Base-by-base conservation (phyloP, 1,139 yeast genomes). In the Barnettozyma hawaiiensis region DNA sequence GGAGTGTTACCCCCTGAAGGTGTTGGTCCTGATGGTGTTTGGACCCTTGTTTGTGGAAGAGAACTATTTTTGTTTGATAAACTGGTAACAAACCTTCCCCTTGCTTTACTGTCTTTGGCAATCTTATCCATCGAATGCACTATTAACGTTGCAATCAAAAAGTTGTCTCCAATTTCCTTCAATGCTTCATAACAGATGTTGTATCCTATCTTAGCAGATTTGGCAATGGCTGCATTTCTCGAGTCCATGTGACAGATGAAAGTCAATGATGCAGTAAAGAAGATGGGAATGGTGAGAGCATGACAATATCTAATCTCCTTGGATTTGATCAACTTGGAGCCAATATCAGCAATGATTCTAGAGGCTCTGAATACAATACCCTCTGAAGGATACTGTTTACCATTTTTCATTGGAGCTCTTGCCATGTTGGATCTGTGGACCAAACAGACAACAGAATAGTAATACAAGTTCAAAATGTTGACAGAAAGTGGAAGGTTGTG, bases 321-420 rank as follows among this genome's bases (percentile, higher is more conserved):
- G 40, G 73, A 69, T 37, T 74, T 76, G 29, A 74, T 62, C 48
- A 85, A 55, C 46, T 76, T 78, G 46, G 81, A 82, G 37, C 78
- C 67, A 42, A 85, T 81, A 47, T 79, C 70, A 7, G 85, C 76
- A 49, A 85, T 81, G 83, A 83, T 82, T 57, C 86, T 78, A 2
- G 94, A 87, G 0, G 95, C 87, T 60, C 84, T 90, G 67, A 85
- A 85, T 3, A 90, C 83, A 48, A 85, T 84, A 12, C 92, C 89
- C 85, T 92, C 76, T 9, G 59, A 57, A 72, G 77, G 54, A 71
- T 73, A 58, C 29, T 49, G 53, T 48, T 44, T 55, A 33, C 56
- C 60, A 41, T 51, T 46, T 9, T 43, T 37, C 12, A 46, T 46
- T 2, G 53, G 50, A 8, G 57, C 44, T 37, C 55, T 55, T 16